These are phyloP conservation scores for Pholiota conissans DNA, from an alignment of 768 basidiomycete genomes.

Conservation along the genomic window DNA sequence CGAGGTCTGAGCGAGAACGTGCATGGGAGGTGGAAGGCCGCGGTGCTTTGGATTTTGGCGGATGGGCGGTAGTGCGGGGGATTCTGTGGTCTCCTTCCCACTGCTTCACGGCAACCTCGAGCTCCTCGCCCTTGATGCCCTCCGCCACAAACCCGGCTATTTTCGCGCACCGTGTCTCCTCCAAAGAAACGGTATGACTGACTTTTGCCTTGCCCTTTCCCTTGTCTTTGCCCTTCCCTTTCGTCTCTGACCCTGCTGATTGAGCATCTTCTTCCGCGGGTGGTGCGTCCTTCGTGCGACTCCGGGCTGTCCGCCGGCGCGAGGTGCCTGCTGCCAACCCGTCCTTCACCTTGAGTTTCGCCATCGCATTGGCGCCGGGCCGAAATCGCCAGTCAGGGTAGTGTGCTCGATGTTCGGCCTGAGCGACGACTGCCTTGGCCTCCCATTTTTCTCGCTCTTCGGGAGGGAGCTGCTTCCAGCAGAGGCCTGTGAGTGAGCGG, in stretches of 20 bases:
- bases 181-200: conserved; percentile 26
- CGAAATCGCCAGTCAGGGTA: conserved; percentile 86
- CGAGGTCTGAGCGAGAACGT: conserved; percentile 8
- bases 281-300: conserved; percentile 22
- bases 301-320: conserved; percentile 23
- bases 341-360: conserved; percentile 38
- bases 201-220: conserved; percentile 19
- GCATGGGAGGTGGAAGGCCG: conserved; percentile 3
- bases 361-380: conserved; percentile 51
- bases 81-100: conserved; percentile 46
- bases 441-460: conserved; percentile 77
- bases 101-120: conserved; percentile 62
- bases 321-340: conserved; percentile 20
- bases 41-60: conserved; percentile 14
- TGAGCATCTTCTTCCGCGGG: conserved; percentile 21
- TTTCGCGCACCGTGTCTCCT: conserved; percentile 60
- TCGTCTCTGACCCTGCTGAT: conserved; percentile 4
- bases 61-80: conserved; percentile 11
- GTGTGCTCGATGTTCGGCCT: conserved; percentile 68
- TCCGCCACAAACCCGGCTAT: conserved; percentile 67
- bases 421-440: conserved; percentile 67
- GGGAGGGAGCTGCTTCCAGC: conserved; percentile 70
- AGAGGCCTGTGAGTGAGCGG: conserved; percentile 56
- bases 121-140: conserved; percentile 63
- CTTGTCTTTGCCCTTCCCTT: conserved; percentile 29